These are phyloP conservation scores for Grammothele lineata DNA, from an alignment of 768 basidiomycete species.

Conservation along the genomic window DNA sequence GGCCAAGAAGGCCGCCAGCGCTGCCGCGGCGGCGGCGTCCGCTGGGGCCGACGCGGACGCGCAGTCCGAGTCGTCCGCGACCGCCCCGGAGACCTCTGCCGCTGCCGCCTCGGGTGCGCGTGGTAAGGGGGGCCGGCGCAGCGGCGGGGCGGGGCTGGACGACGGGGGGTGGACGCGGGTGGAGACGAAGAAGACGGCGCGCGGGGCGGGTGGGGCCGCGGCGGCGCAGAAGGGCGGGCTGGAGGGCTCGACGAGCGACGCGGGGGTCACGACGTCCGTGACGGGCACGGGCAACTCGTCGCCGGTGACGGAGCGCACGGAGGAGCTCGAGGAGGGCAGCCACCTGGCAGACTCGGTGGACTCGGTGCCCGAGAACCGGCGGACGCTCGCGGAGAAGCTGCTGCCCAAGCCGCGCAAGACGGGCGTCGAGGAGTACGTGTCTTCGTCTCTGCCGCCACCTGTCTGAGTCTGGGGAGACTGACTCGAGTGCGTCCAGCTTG, in stretches of 20 bases:
- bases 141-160: conserved; percentile 31
- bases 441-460: not conserved
- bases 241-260: conserved; percentile 41
- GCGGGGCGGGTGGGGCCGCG: not conserved
- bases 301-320: conserved; percentile 29
- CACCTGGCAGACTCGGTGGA: no score
- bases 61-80: conserved; percentile 26
- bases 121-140: conserved; percentile 32
- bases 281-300: conserved; percentile 44
- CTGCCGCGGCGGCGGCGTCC: no score
- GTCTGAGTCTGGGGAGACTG: not conserved
- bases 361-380: conserved; percentile 18
- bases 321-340: conserved; percentile 25
- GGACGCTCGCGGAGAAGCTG: conserved; percentile 57
- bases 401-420: conserved; percentile 65
- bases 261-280: conserved; percentile 40
- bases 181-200: conserved; percentile 31
- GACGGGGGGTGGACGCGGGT: conserved; percentile 74
- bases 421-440: conserved; percentile 63
- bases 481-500: conserved; percentile 42
- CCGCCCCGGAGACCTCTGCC: conserved; percentile 23
- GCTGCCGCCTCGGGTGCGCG: no score
- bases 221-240: conserved; percentile 13
- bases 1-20: conserved; percentile 26
- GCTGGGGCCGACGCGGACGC: conserved; percentile 16